Percentiles rank a stretch among this genome's conserved stretches.
Evolutionary conservation across 2,329 filamentous ascomycete species (phyloP).

Genomic region (Monilinia vaccinii-corymbosi): DNA sequence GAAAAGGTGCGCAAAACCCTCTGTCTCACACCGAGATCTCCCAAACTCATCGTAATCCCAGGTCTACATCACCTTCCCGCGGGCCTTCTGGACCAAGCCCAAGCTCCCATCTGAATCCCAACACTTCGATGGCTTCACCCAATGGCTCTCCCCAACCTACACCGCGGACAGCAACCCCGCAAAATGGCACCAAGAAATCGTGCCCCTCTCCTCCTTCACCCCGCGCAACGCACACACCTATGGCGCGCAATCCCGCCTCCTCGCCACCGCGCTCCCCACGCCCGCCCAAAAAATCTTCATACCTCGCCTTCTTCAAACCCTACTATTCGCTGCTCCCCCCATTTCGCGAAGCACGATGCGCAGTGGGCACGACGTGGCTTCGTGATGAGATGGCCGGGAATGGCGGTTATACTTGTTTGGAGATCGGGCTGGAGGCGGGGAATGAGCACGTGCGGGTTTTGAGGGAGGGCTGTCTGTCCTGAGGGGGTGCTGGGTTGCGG

Average conservation of each 20-base stretch:
- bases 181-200: conserved; percentile 51
- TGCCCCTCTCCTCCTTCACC: conserved; percentile 49
- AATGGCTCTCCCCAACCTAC: conserved; percentile 53
- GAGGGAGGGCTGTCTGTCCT: conserved; percentile 25
- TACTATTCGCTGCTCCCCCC: conserved; percentile 57
- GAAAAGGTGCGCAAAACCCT: conserved; percentile 37
- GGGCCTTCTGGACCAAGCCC: conserved; percentile 48
- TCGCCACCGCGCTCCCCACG: conserved; percentile 20
- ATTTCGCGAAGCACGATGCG: conserved; percentile 37
- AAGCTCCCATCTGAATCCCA: conserved; percentile 6
- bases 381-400: conserved; percentile 56
- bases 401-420: conserved; percentile 62
- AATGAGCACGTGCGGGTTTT: conserved; percentile 50
- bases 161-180: conserved; percentile 38
- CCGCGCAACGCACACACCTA: conserved; percentile 42
- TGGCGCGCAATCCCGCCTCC: conserved; percentile 34
- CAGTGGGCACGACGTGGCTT: conserved; percentile 55
- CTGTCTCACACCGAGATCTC: too few species aligned
- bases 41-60: neutral
- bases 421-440: conserved; percentile 46
- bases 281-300: conserved; percentile 24
- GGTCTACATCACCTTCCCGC: conserved; percentile 45
- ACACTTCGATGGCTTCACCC: conserved; percentile 40
- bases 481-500: conserved; percentile 50
- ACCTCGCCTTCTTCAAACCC: conserved; percentile 45